Percentiles rank a stretch among this genome's conserved stretches.
Conservation (phyloP, 1,284 basidiomycete species). For the Amylostereum areolatum region DNA sequence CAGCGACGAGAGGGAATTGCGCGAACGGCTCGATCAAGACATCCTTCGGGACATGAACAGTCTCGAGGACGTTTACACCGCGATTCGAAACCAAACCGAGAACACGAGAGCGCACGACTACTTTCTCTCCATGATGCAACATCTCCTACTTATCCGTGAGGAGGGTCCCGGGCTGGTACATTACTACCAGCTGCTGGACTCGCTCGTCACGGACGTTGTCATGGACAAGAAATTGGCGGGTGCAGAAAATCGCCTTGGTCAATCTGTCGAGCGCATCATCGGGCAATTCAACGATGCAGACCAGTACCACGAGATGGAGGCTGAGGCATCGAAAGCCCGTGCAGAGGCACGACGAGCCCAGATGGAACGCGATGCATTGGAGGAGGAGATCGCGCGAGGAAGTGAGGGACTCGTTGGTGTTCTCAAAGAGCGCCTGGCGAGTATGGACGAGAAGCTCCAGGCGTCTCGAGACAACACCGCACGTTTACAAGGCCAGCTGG, state of each 20-base stretch:
- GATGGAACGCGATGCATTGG: constrained; percentile 69
- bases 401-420: constrained; percentile 81
- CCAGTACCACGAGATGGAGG: constrained; percentile 71
- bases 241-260: constrained; percentile 82
- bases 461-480: constrained; percentile 76
- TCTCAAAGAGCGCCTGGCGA: constrained; percentile 69
- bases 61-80: constrained; percentile 85
- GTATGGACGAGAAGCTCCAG: constrained; percentile 76
- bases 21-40: constrained; percentile 73
- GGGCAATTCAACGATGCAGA: constrained; percentile 92
- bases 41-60: constrained; percentile 75
- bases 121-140: constrained; percentile 89
- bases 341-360: constrained; percentile 58
- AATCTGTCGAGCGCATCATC: constrained; percentile 86
- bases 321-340: constrained; percentile 71
- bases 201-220: constrained; percentile 89
- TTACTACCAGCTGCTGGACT: constrained; percentile 92
- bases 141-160: constrained; percentile 85
- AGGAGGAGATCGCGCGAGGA: constrained; percentile 77
- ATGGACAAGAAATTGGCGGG: constrained; percentile 87
- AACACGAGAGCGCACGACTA: constrained; percentile 81
- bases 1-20: constrained; percentile 75
- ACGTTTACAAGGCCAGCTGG: constrained; percentile 73
- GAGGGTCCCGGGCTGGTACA: constrained; percentile 81
- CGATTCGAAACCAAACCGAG: constrained; percentile 68